These are phyloP conservation scores for Fusarium kyushuense DNA, from an alignment of 2,329 filamentous ascomycete species.

Conservation along the genomic window DNA sequence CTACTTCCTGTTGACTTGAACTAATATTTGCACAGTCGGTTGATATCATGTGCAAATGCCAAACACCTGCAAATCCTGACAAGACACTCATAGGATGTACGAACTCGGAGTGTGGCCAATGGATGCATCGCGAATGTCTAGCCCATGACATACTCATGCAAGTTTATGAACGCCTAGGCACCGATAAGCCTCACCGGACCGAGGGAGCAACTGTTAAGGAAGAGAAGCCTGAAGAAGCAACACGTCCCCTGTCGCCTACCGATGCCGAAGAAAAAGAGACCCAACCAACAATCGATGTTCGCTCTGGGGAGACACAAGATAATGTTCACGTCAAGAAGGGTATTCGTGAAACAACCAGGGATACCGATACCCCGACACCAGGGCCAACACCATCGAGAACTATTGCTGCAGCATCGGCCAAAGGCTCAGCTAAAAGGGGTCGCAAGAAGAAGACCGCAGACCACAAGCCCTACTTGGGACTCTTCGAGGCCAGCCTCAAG, in stretches of 20 bases:
- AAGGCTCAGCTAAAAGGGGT: conserved; percentile 51
- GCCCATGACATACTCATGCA: conserved; percentile 64
- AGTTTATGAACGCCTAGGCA: conserved; percentile 64
- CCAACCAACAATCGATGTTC: conserved; percentile 66
- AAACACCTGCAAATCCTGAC: conserved; percentile 71
- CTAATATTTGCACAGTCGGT: conserved; percentile 60
- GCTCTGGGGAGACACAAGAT: conserved; percentile 59
- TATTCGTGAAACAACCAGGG: conserved; percentile 48
- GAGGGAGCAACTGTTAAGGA: conserved; percentile 56
- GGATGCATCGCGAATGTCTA: conserved; percentile 75
- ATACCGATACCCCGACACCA: conserved; percentile 50
- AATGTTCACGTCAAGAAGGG: conserved; percentile 55
- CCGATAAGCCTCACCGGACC: conserved; percentile 62
- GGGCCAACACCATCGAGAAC: conserved; percentile 47
- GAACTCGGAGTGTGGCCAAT: conserved; percentile 65
- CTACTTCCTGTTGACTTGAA: not conserved
- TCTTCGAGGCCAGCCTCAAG: conserved; percentile 64
- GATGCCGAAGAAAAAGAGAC: conserved; percentile 64
- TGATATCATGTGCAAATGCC: conserved; percentile 68
- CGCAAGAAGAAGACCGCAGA: conserved; percentile 56
- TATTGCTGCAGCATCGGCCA: conserved; percentile 41
- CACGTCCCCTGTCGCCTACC: conserved; percentile 63
- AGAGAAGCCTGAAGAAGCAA: conserved; percentile 51
- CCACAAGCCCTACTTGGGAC: conserved; percentile 62
- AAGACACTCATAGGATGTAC: conserved; percentile 70